Base-by-base conservation (phyloP, 2,329 filamentous ascomycete species). In the Podosphaera xanthii region DNA sequence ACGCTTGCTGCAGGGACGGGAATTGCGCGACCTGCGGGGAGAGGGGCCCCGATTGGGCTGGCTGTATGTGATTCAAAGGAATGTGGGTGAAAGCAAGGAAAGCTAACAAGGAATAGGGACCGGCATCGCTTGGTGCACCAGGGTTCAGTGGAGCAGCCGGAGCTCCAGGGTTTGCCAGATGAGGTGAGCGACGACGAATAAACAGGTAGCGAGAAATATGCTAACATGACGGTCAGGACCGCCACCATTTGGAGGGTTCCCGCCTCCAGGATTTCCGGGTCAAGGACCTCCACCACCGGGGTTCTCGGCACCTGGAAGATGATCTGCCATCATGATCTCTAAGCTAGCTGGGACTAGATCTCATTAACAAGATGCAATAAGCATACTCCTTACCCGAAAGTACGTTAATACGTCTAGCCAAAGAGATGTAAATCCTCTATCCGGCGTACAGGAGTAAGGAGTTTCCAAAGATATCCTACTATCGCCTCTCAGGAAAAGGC, bases 1-100 rank as follows among this genome's bases (percentile, higher is more conserved):
- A 81, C 85, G 58, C 76, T 96, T 65, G 78, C 84, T 62, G 81
- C 88, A 65, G 92, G 92, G 57, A 87, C 90, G 63, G 92, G 92
- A 67, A 88, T 97, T 65, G 85, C 88, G 64, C 84, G 89, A 70
- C 89, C 92, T 66, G 90, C 90, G 67, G 92, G 92, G 66, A 81
- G 92, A 72, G 92, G 92, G 75, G 78, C 62, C 44, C 84, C 87
- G 38, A 80, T 91, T 67, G 89, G 90, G 59, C 77, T 97, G 63
- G 87, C 88, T 67, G 90, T 81, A 73, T 64, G 77, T 70, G 59
- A 58, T 53, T 49, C 42, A 38, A 49, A 6, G 6, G 12, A 38
- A 14, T 36, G 9, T n/a, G 12, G 10, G 9, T 50, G 30, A 59
- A n/a, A 62, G 46, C 58, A 34, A 53, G 9, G 3, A 68, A 46